These are phyloP conservation scores for Wallacemonas collosoma DNA, from an alignment of 208 protist genomes.

Conservation along the genomic window DNA sequence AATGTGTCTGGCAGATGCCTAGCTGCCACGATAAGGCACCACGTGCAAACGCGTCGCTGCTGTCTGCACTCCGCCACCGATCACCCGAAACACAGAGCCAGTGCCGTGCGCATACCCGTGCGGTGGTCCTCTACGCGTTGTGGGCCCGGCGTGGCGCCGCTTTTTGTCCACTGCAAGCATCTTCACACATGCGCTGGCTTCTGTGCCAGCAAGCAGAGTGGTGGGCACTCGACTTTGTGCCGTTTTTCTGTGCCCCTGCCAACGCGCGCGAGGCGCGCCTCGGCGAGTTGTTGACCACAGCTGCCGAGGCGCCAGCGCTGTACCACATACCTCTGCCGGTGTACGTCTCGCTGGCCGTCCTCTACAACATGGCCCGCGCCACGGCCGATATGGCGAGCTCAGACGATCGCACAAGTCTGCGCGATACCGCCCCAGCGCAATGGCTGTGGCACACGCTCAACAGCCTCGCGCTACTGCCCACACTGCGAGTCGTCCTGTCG, in stretches of 20 bases:
- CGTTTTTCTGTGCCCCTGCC: neutral
- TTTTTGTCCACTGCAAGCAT: neutral
- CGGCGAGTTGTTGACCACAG: neutral
- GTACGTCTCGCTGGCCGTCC: neutral
- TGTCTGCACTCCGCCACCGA: no score
- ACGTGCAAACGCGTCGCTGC: no score
- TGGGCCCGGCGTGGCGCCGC: neutral
- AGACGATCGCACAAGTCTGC: neutral
- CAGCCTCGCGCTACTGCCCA: neutral
- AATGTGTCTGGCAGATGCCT: neutral
- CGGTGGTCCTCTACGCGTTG: no score
- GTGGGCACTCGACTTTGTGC: neutral
- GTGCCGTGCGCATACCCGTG: no score
- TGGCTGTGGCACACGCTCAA: neutral
- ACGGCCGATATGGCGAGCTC: neutral
- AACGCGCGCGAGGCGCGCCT: neutral
- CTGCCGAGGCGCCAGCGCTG: neutral
- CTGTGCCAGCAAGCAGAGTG: constrained; percentile 12
- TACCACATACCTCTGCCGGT: constrained; percentile 4
- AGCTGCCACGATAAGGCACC: no score
- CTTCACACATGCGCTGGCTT: neutral
- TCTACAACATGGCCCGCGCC: neutral
- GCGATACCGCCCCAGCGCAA: neutral
- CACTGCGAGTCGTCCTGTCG: neutral
- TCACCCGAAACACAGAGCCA: no score